These are phyloP conservation scores for Physcomitrium patens DNA, from an alignment of 225 moss, liverwort and hornwort species.

Conservation along the genomic window DNA sequence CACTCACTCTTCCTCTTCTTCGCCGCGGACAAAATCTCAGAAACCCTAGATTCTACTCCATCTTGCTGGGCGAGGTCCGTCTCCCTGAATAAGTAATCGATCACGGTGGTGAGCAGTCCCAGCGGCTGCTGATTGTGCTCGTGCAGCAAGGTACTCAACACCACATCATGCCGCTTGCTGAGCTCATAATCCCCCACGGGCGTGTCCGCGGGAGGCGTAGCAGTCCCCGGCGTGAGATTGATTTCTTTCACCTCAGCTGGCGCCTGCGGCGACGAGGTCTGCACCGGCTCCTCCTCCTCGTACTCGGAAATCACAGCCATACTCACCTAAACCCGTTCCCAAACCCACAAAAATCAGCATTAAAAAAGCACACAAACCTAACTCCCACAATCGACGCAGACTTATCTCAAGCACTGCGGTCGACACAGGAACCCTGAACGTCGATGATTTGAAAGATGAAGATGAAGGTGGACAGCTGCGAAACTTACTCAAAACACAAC, in stretches of 20 bases:
- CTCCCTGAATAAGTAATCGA: slow-evolving; percentile 53
- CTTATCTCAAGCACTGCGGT: not conserved
- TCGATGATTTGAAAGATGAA: slow-evolving; percentile 17
- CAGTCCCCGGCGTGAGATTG: slow-evolving; percentile 36
- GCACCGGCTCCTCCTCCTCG: slow-evolving; percentile 68
- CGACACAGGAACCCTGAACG: not conserved
- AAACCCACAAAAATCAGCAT: not conserved
- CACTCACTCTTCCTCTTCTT: slow-evolving; percentile 53
- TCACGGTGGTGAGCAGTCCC: slow-evolving; percentile 46
- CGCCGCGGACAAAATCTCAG: slow-evolving; percentile 41
- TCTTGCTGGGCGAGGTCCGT: slow-evolving; percentile 47
- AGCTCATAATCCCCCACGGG: not conserved
- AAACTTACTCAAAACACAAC: slow-evolving; percentile 21
- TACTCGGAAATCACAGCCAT: slow-evolving; percentile 96
- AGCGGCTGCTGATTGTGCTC: slow-evolving; percentile 66
- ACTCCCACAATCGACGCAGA: not conserved
- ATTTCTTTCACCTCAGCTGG: slow-evolving; percentile 39
- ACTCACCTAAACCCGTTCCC: not conserved
- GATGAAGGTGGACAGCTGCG: not conserved
- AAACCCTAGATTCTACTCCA: slow-evolving; percentile 42
- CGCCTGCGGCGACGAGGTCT: slow-evolving; percentile 27
- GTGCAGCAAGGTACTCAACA: slow-evolving; percentile 54
- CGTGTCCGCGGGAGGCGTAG: slow-evolving; percentile 18
- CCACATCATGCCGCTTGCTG: slow-evolving; percentile 54
- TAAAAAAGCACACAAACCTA: not conserved